Evolutionary conservation across 805 yeast species (phyloP).

Genomic region (Candida tammaniensis): DNA sequence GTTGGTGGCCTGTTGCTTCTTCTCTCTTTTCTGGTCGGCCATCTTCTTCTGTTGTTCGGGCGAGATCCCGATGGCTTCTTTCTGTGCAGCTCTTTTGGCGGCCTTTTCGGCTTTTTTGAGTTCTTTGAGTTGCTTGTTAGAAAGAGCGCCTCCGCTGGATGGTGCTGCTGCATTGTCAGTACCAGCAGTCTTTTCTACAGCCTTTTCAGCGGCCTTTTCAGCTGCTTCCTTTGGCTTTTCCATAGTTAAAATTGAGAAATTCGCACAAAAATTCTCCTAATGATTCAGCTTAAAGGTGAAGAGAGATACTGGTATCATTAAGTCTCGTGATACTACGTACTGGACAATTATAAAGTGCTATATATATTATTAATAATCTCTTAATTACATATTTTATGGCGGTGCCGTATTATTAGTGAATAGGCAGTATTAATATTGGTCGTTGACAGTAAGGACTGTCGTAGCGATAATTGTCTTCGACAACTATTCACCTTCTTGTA

Average conservation of each 20-base stretch:
- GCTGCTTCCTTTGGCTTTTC: not conserved
- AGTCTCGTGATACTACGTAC: not conserved
- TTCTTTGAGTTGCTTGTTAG: conserved; percentile 84
- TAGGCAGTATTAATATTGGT: too few species aligned
- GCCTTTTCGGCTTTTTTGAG: conserved; percentile 86
- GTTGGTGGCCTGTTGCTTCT: conserved; percentile 43
- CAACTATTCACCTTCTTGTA: conserved; percentile 18
- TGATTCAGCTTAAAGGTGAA: too few species aligned
- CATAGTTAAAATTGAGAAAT: too few species aligned
- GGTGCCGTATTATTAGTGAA: too few species aligned
- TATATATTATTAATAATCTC: too few species aligned
- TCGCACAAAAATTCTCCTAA: too few species aligned
- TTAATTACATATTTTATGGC: too few species aligned
- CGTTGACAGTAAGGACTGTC: too few species aligned
- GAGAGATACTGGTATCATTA: too few species aligned
- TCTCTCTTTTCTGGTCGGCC: conserved; percentile 42
- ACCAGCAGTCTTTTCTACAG: conserved; percentile 1
- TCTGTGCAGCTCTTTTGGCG: conserved; percentile 87
- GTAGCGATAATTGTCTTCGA: too few species aligned
- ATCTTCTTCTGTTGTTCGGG: conserved; percentile 42
- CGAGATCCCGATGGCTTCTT: conserved; percentile 61
- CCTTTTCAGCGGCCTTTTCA: not conserved
- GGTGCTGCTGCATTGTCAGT: not conserved
- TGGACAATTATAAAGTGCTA: not conserved
- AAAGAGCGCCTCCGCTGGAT: conserved; percentile 30